Base-by-base conservation (phyloP, 306 rosid genomes). In the Cicer arietinum region DNA sequence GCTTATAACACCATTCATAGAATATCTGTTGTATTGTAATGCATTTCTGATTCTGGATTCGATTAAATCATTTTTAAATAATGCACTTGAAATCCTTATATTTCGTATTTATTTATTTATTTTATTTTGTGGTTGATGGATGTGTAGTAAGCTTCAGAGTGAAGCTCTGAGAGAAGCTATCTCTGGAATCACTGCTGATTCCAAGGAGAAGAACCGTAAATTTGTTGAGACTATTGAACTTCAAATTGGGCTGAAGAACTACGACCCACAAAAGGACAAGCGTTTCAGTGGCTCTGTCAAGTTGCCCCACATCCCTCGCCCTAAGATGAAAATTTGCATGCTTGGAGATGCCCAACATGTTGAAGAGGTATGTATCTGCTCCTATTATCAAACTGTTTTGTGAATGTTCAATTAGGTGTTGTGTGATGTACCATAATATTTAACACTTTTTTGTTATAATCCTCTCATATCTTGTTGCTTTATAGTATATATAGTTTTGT, bases 221-320 rank as follows among this genome's bases (percentile, higher is more conserved):
- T 78, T 78, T 20, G 82, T 71, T 4, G 77, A 78, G 47, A 78
- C 82, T 0, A 61, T 78, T 42, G 82, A 78, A 16, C 72, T 78
- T 52, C 77, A 78, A 8, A 78, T 70, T 51, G 82, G 82, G 0
- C 12, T 78, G 3, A 78, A 78, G 42, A 78, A 78, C 57, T 78
- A 78, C 3, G 82, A 78, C 7, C 77, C 82, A 1, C 82, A 78
- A 7, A 78, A 78, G 11, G 82, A 78, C 3, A 78, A 78, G 11
- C 82, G 97, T 42, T 89, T 91, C 71, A 91, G 97, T 10, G 97
- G 97, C 45, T 91, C 97, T 11, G 95, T 91, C 46, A 91, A 86
- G 82, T 73, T 91, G 84, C 97, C 95, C 0, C 95, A 91, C 77
- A 91, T 91, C 9, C 97, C 97, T 43, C 92, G 97, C 8, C 97